phyloP scores from a whole-genome alignment of 1,284 basidiomycete genomes.

The Trichosporon ovoides region DNA sequence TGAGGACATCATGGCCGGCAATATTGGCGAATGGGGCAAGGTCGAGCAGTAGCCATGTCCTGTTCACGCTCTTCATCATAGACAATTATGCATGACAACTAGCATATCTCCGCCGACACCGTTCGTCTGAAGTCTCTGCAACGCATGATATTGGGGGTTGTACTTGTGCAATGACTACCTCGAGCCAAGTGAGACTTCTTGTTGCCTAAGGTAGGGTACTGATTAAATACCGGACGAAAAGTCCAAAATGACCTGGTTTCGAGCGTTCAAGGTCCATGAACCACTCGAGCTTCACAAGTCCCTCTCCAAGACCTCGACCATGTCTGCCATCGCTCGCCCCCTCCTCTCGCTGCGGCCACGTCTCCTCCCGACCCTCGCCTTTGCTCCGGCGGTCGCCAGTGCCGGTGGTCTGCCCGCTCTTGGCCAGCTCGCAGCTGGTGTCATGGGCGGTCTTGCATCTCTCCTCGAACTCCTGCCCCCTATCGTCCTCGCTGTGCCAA shows the following conservation, averaged over 20 bases:
- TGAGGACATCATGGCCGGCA: conserved; percentile 57
- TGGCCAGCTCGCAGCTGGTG: conserved; percentile 9
- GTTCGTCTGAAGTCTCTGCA: too few species aligned
- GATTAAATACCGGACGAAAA: background rate
- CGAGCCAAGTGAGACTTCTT: too few species aligned
- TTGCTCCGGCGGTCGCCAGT: conserved; percentile 25
- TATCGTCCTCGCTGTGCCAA: conserved; percentile 85
- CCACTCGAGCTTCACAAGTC: background rate
- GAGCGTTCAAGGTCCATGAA: background rate
- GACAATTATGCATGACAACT: conserved; percentile 2
- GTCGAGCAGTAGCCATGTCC: conserved; percentile 12
- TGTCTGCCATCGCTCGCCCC: conserved; percentile 24
- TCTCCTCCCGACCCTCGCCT: conserved; percentile 30
- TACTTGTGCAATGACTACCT: too few species aligned
- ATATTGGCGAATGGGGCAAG: conserved; percentile 45
- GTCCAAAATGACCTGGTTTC: background rate
- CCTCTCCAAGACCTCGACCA: conserved; percentile 6
- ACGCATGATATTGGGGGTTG: too few species aligned
- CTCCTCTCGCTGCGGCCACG: conserved; percentile 16
- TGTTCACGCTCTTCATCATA: background rate
- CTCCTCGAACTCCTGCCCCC: conserved; percentile 79
- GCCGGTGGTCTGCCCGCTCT: conserved; percentile 10
- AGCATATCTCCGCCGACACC: background rate
- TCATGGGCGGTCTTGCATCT: conserved; percentile 48
- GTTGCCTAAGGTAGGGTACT: background rate